A percentile compares a stretch with the other conserved stretches of the same genome.
phyloP scores from a whole-genome alignment of 805 yeast species.

The Metschnikowia bowlesiae region DNA sequence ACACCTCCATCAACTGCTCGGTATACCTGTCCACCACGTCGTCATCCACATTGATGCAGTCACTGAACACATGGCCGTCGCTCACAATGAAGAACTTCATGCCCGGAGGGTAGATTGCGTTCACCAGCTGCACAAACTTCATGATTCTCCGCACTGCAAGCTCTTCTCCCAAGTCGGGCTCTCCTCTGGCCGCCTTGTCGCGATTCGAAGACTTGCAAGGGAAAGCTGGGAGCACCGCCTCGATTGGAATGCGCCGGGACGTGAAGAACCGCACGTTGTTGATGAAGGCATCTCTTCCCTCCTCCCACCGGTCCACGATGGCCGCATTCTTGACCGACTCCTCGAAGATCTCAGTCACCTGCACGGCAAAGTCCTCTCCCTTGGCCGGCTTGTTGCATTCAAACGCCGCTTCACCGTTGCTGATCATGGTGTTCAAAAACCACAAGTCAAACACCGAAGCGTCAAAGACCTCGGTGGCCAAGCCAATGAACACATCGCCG shows the following conservation, averaged over 20 bases:
- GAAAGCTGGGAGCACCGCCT: conserved; percentile 59
- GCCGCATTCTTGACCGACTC: conserved; percentile 44
- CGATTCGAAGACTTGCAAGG: conserved; percentile 61
- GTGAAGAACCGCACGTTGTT: conserved; percentile 45
- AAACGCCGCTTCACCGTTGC: conserved; percentile 14
- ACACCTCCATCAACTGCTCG: conserved; percentile 39
- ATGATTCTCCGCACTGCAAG: conserved; percentile 32
- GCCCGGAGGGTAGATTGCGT: conserved; percentile 49
- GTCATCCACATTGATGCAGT: conserved; percentile 60
- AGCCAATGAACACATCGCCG: conserved; percentile 21
- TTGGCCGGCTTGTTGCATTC: conserved; percentile 1
- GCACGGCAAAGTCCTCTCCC: conserved; percentile 11
- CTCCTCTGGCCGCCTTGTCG: conserved; percentile 44
- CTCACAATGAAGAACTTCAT: conserved; percentile 53
- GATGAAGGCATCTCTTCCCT: conserved; percentile 36
- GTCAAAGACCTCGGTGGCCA: conserved; percentile 25
- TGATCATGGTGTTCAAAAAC: conserved; percentile 27
- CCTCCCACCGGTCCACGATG: conserved; percentile 46
- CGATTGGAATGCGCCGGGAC: conserved; percentile 43
- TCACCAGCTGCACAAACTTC: conserved; percentile 26
- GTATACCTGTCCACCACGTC: conserved; percentile 48
- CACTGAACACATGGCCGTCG: conserved; percentile 64
- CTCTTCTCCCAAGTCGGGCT: conserved; percentile 52
- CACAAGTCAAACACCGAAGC: conserved; percentile 27
- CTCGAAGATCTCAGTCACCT: conserved; percentile 42